A percentile compares a stretch with the other conserved stretches of the same genome.
These are phyloP conservation scores for Colletotrichum sp. DNA, from an alignment of 2,329 filamentous ascomycete species.

Conservation along the genomic window DNA sequence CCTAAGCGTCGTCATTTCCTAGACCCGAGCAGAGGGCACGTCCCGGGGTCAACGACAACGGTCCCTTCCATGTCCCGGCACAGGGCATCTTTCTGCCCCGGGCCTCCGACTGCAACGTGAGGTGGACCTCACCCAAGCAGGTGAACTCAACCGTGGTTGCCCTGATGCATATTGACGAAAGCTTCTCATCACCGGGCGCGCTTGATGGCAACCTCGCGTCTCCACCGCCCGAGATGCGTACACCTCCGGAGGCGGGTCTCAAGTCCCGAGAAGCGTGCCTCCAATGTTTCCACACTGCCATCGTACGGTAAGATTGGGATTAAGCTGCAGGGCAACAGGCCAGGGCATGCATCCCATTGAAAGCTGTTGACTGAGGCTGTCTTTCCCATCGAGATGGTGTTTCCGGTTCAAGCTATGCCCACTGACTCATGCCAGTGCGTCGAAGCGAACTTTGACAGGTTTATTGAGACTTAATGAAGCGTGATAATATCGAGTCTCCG, in stretches of 20 bases:
- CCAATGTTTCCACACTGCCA: background rate
- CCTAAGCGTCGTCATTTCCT: conserved; percentile 20
- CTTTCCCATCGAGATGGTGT: background rate
- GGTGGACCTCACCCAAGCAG: conserved; percentile 12
- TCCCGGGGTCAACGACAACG: conserved; percentile 2
- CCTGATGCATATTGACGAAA: conserved; percentile 16
- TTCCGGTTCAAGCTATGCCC: background rate
- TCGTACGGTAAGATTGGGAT: conserved; percentile 1
- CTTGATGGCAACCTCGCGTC: background rate
- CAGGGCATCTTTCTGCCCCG: background rate
- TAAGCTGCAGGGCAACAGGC: conserved; percentile 1
- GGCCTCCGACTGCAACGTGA: conserved; percentile 19
- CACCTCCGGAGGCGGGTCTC: background rate
- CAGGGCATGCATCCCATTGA: background rate
- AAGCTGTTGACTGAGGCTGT: background rate
- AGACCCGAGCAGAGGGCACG: conserved; percentile 11
- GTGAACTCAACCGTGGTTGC: conserved; percentile 2
- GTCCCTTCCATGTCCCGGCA: conserved; percentile 15
- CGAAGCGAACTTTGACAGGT: conserved; percentile 7
- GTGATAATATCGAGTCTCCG: background rate
- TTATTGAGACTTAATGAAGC: background rate
- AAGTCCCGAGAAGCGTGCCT: background rate
- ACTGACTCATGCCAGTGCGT: conserved; percentile 11
- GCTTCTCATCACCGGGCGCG: conserved; percentile 15
- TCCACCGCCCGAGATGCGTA: background rate